phyloP scores from a whole-genome alignment of 495 filamentous ascomycete genomes.

The Mycothermus thermophilus region DNA sequence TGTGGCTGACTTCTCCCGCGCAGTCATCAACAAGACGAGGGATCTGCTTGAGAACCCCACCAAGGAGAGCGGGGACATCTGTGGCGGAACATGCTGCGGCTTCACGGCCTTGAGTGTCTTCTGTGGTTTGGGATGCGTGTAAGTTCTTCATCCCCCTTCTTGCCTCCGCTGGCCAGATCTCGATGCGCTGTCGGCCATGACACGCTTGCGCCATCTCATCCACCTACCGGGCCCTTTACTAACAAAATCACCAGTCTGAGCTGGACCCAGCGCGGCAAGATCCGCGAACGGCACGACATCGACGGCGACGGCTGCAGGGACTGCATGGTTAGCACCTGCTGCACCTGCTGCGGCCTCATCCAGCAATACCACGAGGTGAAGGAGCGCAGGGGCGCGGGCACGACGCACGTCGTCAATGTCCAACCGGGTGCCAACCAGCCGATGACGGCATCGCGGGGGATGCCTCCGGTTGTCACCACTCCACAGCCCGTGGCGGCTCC shows the following conservation, averaged over 20 bases:
- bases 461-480: too few relatives aligned
- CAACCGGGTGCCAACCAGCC: too few relatives aligned
- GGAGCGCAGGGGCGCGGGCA: constrained; percentile 12
- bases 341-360: constrained; percentile 35
- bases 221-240: too few relatives aligned
- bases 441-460: too few relatives aligned
- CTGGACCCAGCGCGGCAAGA: constrained; percentile 40
- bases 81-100: constrained; percentile 30
- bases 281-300: constrained; percentile 40
- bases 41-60: constrained; percentile 3
- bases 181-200: too few relatives aligned
- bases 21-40: constrained; percentile 31
- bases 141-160: neutral
- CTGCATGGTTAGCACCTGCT: constrained; percentile 38
- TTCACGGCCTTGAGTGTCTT: constrained; percentile 13
- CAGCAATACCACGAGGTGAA: constrained; percentile 27
- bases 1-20: neutral
- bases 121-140: constrained; percentile 22
- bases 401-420: constrained; percentile 6
- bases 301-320: constrained; percentile 39
- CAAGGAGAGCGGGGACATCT: constrained; percentile 24
- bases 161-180: neutral
- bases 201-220: too few relatives aligned
- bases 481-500: too few relatives aligned
- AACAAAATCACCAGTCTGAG: constrained; percentile 13